Evolutionary conservation across 2,329 filamentous ascomycete genomes (phyloP), one percentile per base, ranked within the genome.

Genomic region (Fusarium sp.): DNA sequence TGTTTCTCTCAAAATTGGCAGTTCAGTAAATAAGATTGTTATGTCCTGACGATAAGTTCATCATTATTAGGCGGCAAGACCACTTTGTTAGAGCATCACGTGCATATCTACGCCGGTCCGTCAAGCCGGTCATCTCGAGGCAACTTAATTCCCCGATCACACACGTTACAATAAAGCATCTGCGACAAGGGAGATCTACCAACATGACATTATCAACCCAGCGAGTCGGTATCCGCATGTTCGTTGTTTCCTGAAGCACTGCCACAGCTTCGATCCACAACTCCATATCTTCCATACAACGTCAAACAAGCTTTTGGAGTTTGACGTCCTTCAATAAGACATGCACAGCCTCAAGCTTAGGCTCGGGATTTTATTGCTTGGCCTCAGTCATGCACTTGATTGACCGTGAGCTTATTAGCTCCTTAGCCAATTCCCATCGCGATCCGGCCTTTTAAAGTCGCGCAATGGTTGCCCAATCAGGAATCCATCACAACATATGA

Each of bases 401-500:
- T 10, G 9, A 34, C n/a, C 14, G 13, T 28, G 18, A 17, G n/a
- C 36, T 43, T 33, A 31, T 43, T 33, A 31, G 55, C 38, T 39
- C 8, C 26, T 10, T 44, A 44, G 62, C 45, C 28, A 36, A 39
- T 51, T 50, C 20, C 40, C 44, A 70, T 63, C 42, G 31, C 66
- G 62, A 69, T 58, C 45, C 42, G 61, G 36, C 49, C 49, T 54
- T 38, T 48, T 33, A 44, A 54, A 48, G 58, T 66, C 46, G 71
- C 60, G 49, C 65, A 62, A 60, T 58, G 62, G 53, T 61, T 61
- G 46, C 24, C 71, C 63, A 72, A 71, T 73, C 31, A 72, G 44
- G 59, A 56, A 62, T 24, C n/a, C 18, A 49, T 50, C 46, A 51
- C 46, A 64, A 17, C 51, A 54, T 50, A 42, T 63, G 42, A 59